A percentile compares a stretch with the other conserved stretches of the same genome.
phyloP scores from a whole-genome alignment of 2,329 filamentous ascomycete species.

The Neospermospora avenae region DNA sequence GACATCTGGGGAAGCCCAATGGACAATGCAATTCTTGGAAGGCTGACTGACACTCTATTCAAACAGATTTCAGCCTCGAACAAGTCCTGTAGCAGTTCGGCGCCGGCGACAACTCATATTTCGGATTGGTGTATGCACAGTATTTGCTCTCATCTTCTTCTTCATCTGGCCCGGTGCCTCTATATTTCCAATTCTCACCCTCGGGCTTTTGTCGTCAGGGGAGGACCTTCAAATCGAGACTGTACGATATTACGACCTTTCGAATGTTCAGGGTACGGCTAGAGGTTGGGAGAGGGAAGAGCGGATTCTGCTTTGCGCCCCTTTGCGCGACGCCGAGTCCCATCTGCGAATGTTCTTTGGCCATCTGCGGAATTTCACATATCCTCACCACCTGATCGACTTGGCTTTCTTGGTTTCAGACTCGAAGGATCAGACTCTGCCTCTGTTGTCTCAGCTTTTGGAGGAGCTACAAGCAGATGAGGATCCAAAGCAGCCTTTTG shows the following conservation, averaged over 20 bases:
- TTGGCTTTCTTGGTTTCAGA: constrained; percentile 96
- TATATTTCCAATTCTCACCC: constrained; percentile 59
- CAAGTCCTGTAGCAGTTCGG: constrained; percentile 66
- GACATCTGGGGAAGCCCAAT: constrained; percentile 16
- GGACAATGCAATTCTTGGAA: constrained; percentile 5
- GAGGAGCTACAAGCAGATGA: constrained; percentile 75
- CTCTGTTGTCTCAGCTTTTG: constrained; percentile 70
- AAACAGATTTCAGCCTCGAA: constrained; percentile 79
- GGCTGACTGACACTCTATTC: constrained; percentile 8
- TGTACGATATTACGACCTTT: constrained; percentile 94
- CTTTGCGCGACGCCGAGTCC: constrained; percentile 84
- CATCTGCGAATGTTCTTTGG: constrained; percentile 98
- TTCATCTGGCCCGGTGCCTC: constrained; percentile 71
- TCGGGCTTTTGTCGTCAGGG: constrained; percentile 65
- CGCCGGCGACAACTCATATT: constrained; percentile 70
- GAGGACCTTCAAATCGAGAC: constrained; percentile 84
- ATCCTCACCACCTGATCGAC: constrained; percentile 94
- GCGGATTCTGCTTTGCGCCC: constrained; percentile 90
- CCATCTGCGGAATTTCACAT: constrained; percentile 95
- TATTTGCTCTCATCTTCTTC: constrained; percentile 63
- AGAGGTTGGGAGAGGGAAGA: constrained; percentile 96
- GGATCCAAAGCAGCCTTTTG: constrained; percentile 79
- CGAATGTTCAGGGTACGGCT: constrained; percentile 85
- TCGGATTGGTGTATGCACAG: constrained; percentile 58
- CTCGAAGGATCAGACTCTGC: constrained; percentile 86